phyloP scores from a whole-genome alignment of 2,329 filamentous ascomycete species.

The Hypoxylon sp. region DNA sequence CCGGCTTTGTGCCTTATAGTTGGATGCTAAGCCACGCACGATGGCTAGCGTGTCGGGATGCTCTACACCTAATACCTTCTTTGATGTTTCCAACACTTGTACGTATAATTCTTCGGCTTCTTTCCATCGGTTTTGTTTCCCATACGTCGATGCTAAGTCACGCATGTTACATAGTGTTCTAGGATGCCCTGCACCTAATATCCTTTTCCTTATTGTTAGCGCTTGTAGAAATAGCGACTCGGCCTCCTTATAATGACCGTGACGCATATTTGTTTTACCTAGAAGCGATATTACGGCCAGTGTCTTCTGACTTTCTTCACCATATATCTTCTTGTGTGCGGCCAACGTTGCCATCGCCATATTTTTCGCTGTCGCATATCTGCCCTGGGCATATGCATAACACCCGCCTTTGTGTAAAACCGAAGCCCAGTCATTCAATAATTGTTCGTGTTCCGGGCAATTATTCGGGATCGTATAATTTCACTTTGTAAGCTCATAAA shows the following conservation, averaged over 20 bases:
- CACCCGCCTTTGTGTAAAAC: background rate
- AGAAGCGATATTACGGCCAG: background rate
- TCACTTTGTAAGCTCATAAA: too few species aligned
- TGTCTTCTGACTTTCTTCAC: background rate
- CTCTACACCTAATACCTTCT: background rate
- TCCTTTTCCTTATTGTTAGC: background rate
- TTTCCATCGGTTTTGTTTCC: background rate
- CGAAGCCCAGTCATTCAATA: background rate
- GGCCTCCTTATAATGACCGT: background rate
- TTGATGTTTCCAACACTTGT: background rate
- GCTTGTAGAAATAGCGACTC: background rate
- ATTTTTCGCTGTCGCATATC: constrained; percentile 1
- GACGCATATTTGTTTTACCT: background rate
- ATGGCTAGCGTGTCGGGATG: background rate
- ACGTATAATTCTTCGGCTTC: background rate
- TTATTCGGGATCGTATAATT: too few species aligned
- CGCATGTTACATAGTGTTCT: background rate
- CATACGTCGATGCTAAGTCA: background rate
- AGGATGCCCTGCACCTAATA: background rate
- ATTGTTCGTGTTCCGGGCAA: background rate
- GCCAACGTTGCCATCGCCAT: background rate
- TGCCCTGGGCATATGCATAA: background rate
- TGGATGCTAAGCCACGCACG: background rate
- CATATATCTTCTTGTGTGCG: background rate
- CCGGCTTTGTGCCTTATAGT: background rate